phyloP scores from a whole-genome alignment of 805 yeast species.

The Candida sanyiensis region DNA sequence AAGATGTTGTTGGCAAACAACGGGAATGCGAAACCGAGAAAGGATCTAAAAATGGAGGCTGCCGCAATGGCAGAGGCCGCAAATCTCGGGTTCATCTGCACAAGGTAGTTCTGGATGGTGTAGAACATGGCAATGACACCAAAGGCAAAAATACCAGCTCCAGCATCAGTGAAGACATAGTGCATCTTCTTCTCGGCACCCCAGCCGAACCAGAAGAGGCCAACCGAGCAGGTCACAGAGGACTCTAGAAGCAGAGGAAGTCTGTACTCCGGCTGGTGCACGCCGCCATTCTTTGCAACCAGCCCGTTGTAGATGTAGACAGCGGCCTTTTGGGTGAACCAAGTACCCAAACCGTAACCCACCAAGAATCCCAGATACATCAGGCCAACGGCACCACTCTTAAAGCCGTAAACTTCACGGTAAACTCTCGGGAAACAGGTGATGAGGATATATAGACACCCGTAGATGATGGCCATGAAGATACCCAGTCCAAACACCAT shows the following conservation, averaged over 20 bases:
- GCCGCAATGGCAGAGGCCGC: slow-evolving; percentile 70
- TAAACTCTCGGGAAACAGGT: slow-evolving; percentile 55
- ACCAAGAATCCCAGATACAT: slow-evolving; percentile 54
- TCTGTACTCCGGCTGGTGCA: slow-evolving; percentile 55
- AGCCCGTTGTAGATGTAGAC: slow-evolving; percentile 35
- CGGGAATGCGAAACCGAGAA: slow-evolving; percentile 67
- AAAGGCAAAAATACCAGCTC: slow-evolving; percentile 54
- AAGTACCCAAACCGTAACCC: slow-evolving; percentile 47
- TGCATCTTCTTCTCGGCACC: slow-evolving; percentile 48
- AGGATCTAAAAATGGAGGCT: slow-evolving; percentile 60
- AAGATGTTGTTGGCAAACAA: slow-evolving; percentile 58
- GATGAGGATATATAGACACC: slow-evolving; percentile 58
- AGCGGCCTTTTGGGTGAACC: slow-evolving; percentile 42
- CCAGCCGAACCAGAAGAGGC: slow-evolving; percentile 71
- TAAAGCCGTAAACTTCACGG: slow-evolving; percentile 40
- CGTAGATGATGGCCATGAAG: slow-evolving; percentile 61
- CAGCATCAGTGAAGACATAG: slow-evolving; percentile 62
- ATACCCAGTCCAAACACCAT: slow-evolving; percentile 59
- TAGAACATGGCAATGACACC: slow-evolving; percentile 62
- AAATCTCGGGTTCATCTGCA: slow-evolving; percentile 62
- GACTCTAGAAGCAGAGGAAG: slow-evolving; percentile 45
- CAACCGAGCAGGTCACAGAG: slow-evolving; percentile 51
- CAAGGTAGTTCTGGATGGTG: slow-evolving; percentile 59
- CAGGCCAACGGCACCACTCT: slow-evolving; percentile 46
- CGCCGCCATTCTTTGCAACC: slow-evolving; percentile 42